Evolutionary conservation across 495 filamentous ascomycete species (phyloP), one percentile per base, ranked within the genome.

Genomic region (Xylaria grammica): DNA sequence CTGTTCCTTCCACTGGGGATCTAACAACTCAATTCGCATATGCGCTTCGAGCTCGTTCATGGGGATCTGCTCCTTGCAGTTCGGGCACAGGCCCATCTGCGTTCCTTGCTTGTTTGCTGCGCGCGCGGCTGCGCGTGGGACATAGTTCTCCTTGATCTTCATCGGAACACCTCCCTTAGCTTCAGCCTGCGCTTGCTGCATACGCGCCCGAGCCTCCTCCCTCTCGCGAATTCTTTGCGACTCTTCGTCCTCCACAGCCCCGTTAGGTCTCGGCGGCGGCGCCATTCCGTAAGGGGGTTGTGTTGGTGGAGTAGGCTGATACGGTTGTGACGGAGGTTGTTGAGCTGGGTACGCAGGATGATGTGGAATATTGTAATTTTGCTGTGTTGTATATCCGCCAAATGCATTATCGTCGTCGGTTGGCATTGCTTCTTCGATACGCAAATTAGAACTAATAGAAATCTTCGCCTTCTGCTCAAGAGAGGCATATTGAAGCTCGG

Each of bases 361-460:
- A 56, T 72, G 72, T 42, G 69, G 72, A 49, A 74, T 65, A 38
- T 72, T 74, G 30, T 72, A 72, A 38, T 53, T 71, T 4, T 73
- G 67, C 27, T 73, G 68, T 57, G 83, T 81, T 64, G 82, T 75
- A 67, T 86, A 86, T 66, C 84, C 86, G 72, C 82, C 86, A 50
- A 81, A 82, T 30, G 82, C 80, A 26, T 79, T 77, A 60, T 88
- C 85, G 26, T 91, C 86, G 45, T 94, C 91, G 48, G 87, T 84
- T 13, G 95, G 95, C 87, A 97, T 93, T 15, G 94, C 94, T 81
- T 98, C 95, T 79, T 98, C 95, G 65, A 98, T 95, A 36, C 95
- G 88, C 66, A 93, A 83, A 64, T 89, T 89, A 69, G 88, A 87
- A 71, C 84, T 86, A 64, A 97, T 87, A 32, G 92, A 95, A 76